Conservation (phyloP, 2,329 filamentous ascomycete genomes). For the Tricladium varicosporioides region DNA sequence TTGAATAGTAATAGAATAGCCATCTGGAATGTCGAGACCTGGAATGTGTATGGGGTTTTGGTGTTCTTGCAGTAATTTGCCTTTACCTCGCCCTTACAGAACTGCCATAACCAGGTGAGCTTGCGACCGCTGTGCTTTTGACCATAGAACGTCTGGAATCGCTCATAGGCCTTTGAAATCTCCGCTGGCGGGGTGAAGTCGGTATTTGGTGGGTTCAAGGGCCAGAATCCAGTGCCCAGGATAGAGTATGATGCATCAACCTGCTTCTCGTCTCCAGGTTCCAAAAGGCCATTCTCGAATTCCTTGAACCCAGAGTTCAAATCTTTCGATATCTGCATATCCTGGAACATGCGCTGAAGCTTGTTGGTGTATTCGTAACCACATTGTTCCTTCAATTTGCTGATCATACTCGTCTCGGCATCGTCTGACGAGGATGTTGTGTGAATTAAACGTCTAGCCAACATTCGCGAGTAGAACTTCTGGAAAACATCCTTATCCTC, state of each 20-base stretch:
- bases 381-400: conserved; percentile 96
- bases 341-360: conserved; percentile 99
- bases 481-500: conserved; percentile 99
- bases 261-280: conserved; percentile 65
- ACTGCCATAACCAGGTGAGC: conserved; percentile 95
- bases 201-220: conserved; percentile 80
- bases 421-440: conserved; percentile 95
- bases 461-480: conserved; percentile 97
- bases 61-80: conserved; percentile 86
- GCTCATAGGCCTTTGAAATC: conserved; percentile 83
- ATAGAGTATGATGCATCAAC: conserved; percentile 88
- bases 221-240: conserved; percentile 96
- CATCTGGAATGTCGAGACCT: conserved; percentile 98
- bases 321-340: conserved; percentile 98
- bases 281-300: conserved; percentile 62
- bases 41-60: conserved; percentile 94
- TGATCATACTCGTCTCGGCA: conserved; percentile 98
- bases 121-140: conserved; percentile 96
- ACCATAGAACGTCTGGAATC: conserved; percentile 88
- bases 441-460: conserved; percentile 91
- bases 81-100: conserved; percentile 96
- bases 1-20: conserved; percentile 94
- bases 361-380: conserved; percentile 99
- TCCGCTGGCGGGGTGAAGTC: conserved; percentile 84
- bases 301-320: conserved; percentile 87